Evolutionary conservation across 495 filamentous ascomycete species (phyloP).

Genomic region (Penicillium ochrochloron): DNA sequence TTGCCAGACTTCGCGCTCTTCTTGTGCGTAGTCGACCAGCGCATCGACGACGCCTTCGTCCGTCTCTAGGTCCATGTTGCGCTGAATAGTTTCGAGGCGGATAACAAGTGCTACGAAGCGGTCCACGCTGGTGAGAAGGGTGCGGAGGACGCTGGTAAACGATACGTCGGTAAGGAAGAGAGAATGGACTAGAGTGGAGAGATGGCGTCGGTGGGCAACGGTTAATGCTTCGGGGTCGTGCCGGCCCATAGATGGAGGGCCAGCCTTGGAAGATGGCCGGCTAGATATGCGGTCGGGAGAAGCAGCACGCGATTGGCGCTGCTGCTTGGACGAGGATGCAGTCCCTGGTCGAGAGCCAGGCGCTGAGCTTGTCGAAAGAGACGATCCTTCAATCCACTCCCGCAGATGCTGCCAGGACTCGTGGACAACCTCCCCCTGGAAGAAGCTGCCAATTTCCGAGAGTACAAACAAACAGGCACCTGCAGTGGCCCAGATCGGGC

Average conservation of each 20-base stretch:
- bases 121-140: conserved; percentile 73
- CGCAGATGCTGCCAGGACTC: conserved; percentile 70
- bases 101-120: conserved; percentile 74
- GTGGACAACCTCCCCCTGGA: conserved; percentile 87
- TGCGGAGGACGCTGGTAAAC: conserved; percentile 73
- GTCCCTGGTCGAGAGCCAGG: conserved; percentile 46
- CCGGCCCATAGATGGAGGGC: conserved; percentile 41
- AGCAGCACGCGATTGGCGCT: conserved; percentile 5
- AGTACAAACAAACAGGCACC: conserved; percentile 86
- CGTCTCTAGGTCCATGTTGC: conserved; percentile 72
- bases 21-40: conserved; percentile 67
- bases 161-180: conserved; percentile 71
- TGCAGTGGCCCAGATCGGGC: conserved; percentile 84
- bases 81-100: conserved; percentile 72
- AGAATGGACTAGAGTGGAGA: conserved; percentile 64
- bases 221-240: conserved; percentile 86
- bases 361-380: conserved; percentile 22
- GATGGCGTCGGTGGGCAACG: conserved; percentile 75
- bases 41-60: conserved; percentile 80
- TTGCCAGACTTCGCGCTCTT: conserved; percentile 65
- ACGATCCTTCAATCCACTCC: conserved; percentile 57
- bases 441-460: conserved; percentile 80
- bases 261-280: conserved; percentile 21
- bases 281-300: conserved; percentile 13
- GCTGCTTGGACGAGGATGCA: conserved; percentile 36